Evolutionary conservation across 306 rosid species (phyloP), one percentile per base, ranked within the genome.

Genomic region (Alnus rubra): DNA sequence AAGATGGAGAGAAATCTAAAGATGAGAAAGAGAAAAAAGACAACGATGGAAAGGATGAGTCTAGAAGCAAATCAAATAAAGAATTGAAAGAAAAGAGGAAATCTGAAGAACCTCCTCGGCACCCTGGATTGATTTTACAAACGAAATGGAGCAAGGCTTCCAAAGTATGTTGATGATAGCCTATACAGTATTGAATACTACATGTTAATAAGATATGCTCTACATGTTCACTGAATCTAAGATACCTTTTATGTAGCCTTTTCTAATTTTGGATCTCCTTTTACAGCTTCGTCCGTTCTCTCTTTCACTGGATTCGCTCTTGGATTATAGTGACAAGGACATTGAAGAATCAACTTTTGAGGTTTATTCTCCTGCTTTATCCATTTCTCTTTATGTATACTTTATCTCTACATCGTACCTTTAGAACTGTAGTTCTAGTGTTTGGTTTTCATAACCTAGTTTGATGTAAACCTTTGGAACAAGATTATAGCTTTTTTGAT

Each of bases 61-160:
- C 88, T 74, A 91, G 84, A 86, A 82, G 82, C 89, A 93, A 92
- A 87, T 78, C 89, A 75, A 87, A 74, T 84, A 95, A 84, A 76
- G 96, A 91, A 73, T 69, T 79, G 74, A 93, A 93, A 82, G 99
- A 93, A 72, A 91, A 85, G 84, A 90, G 77, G 74, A 95, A 88
- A 87, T 74, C 88, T 76, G 99, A 92, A 79, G 99, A 96, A 82
- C 91, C 91, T 88, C 99, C 98, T 77, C 93, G 98, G 55, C 97
- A 92, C 88, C 89, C 98, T 44, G 99, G 99, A 73, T 88, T 91
- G 53, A 87, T 96, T 83, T 83, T 96, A 77, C 91, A 85, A 80
- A 86, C 99, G 4, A 93, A 86, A 79, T 60, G 78, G 68, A 78
- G 87, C 80, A 91, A 88, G 83, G 98, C 89, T 76, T 90, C 91